Evolutionary conservation across 768 basidiomycete species (phyloP), one percentile per base, ranked within the genome.

Genomic region (Albatrellus ellisii): DNA sequence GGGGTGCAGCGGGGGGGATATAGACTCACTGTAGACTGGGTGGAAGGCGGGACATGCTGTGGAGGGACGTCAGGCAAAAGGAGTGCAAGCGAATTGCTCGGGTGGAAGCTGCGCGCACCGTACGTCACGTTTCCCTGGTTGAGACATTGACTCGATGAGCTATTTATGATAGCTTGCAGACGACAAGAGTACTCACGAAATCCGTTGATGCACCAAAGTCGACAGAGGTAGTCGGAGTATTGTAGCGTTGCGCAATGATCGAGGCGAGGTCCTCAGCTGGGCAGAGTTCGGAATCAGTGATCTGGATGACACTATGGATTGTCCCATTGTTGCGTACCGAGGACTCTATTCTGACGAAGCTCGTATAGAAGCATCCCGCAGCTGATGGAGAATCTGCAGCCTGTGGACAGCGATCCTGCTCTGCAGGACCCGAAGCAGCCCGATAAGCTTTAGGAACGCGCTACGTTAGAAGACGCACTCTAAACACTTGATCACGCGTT

Each of bases 401-500:
- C 38, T 14, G 24, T 27, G 25, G 38, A 39, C 26, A 26, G n/a
- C 8, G 26, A 22, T 8, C n/a, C 24, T 15, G 38, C 35, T 36
- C 35, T 36, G 7, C 12, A 11, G 8, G 22, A 36, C 18, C 35
- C 20, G 7, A 17, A 26, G 35, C 15, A 8, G 17, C 25, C 11
- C 29, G 21, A 24, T 20, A 36, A n/a, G 25, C 6, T 22, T 42
- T 41, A 11, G 25, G 3, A 31, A 33, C 14, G 9, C 28, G 39
- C 29, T 18, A 17, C 39, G 37, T 15, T 12, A 39, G n/a, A 21
- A 22, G 35, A 55, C 78, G 50, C 51, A 89, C 85, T 75, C 58
- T 52, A 91, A 73, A 60, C 87, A 91, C 6, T 70, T 70, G 38
- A 66, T 64, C 14, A 86, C 73, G 36, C 82, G 72, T 43, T 72